phyloP scores from a whole-genome alignment of 108 stramenopile genomes.

The Nitzschia sp. region DNA sequence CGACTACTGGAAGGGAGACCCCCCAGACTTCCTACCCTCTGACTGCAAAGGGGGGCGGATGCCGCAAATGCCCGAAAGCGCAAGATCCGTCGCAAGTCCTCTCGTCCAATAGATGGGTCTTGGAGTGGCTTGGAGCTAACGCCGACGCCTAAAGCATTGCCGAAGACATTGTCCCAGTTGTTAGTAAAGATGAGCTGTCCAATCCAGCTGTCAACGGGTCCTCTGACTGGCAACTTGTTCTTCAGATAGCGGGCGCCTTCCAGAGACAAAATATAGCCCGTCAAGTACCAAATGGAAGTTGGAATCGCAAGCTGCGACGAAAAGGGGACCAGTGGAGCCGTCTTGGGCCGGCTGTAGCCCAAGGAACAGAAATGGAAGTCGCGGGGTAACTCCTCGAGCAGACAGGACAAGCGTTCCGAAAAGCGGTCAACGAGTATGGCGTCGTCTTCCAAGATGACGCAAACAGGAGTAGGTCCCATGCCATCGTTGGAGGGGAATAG shows the following conservation, averaged over 20 bases:
- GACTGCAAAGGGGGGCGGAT: slow-evolving; percentile 65
- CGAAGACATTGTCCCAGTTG: slow-evolving; percentile 80
- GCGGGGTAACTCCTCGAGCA: slow-evolving; percentile 76
- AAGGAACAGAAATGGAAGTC: slow-evolving; percentile 89
- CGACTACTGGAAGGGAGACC: slow-evolving; percentile 17
- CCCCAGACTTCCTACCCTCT: slow-evolving; percentile 52
- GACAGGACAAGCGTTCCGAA: slow-evolving; percentile 55
- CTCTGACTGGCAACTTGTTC: slow-evolving; percentile 61
- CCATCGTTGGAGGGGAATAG: slow-evolving; percentile 42
- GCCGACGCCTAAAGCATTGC: slow-evolving; percentile 68
- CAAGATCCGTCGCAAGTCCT: slow-evolving; percentile 59
- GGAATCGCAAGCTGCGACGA: slow-evolving; percentile 69
- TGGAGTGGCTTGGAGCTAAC: slow-evolving; percentile 19
- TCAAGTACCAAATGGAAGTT: slow-evolving; percentile 81
- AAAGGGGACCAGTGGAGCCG: slow-evolving; percentile 78
- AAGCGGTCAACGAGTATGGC: slow-evolving; percentile 83
- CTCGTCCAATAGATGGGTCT: slow-evolving; percentile 32
- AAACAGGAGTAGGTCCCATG: slow-evolving; percentile 73
- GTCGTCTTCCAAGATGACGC: slow-evolving; percentile 83
- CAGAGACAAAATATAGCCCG: slow-evolving; percentile 75
- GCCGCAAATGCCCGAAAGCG: slow-evolving; percentile 83
- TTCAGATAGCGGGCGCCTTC: slow-evolving; percentile 65
- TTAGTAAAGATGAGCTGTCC: slow-evolving; percentile 60
- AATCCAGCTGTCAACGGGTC: slow-evolving; percentile 80
- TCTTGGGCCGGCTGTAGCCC: slow-evolving; percentile 81